Base-by-base conservation (phyloP, 2,329 filamentous ascomycete species). In the Alternaria panax region DNA sequence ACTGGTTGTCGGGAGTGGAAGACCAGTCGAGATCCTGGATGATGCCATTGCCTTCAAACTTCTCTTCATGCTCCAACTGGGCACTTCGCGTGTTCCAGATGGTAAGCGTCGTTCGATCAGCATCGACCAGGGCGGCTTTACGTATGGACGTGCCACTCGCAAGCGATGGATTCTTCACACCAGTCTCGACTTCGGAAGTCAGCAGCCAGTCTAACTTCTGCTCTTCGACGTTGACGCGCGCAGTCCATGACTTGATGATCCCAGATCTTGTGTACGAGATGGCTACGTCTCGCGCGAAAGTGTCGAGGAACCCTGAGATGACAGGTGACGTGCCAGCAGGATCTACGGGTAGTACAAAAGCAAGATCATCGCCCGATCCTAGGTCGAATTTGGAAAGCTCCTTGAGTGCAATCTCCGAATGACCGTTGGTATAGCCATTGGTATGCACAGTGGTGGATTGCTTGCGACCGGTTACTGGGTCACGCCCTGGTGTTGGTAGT, bases 1-100 rank as follows among this genome's bases (percentile, higher is more conserved):
- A 94, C 72, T 97, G 92, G 48, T 88, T 88, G 75, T 96, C 92
- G 0, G 92, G 92, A 0, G 93, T 97, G 3, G 92, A 94, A 1
- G 93, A 94, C 94, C 94, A 97, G 76, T 97, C 93, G 12, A 97
- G 85, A 76, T 97, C 93, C 63, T 90, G 88, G 40, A 97, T 92
- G 6, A 85, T 86, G 68, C 95, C 90, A 60, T 90, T 85, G 12
- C 85, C 84, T 64, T 90, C 85, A 64, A 93, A 95, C 28, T 87
- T 85, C 69, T 94, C 87, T 62, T 91, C 86, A 71, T 92, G 93
- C 75, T 97, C 93, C 6, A 97, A 84, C 63, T 92, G 89, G 2
- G 89, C 89, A 55, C 90, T 91, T 63, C 90, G 87, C 11, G 92
- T 91, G 72, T 97, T 93, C 94, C 93, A 97, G 50, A 97, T 96